Evolutionary conservation across 129 eudicot genomes (phyloP).

Genomic region (Artemisia annua): DNA sequence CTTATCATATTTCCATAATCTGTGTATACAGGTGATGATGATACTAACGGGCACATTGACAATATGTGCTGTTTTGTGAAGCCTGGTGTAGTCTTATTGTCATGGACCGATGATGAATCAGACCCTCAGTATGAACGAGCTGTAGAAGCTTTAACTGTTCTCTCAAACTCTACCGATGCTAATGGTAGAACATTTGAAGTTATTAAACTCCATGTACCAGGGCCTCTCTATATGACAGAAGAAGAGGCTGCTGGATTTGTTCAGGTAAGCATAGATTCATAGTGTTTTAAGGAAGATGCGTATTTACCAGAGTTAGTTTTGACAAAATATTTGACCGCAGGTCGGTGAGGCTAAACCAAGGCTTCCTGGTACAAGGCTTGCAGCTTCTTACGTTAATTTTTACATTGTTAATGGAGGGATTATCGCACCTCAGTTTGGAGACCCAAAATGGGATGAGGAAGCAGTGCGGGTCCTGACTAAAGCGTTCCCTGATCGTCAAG

Average conservation of each 20-base stretch:
- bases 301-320: too few species aligned
- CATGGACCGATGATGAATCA: constrained; percentile 89
- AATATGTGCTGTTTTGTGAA: constrained; percentile 94
- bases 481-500: constrained; percentile 75
- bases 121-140: constrained; percentile 89
- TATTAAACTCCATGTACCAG: constrained; percentile 90
- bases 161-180: constrained; percentile 68
- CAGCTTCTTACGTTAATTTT: constrained; percentile 96
- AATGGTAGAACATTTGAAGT: constrained; percentile 67
- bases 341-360: constrained; percentile 81
- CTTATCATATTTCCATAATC: background rate
- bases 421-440: constrained; percentile 95
- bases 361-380: constrained; percentile 84
- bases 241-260: constrained; percentile 84
- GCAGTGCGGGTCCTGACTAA: constrained; percentile 66
- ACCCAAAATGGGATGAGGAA: constrained; percentile 86
- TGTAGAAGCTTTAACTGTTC: constrained; percentile 68
- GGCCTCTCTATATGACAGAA: constrained; percentile 86
- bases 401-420: constrained; percentile 86
- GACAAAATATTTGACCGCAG: constrained; percentile 30
- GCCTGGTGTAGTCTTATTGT: constrained; percentile 83
- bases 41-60: constrained; percentile 92
- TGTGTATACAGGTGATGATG: constrained; percentile 76
- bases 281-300: background rate
- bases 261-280: constrained; percentile 41